phyloP scores from a whole-genome alignment of 2,329 filamentous ascomycete genomes.

The Penicillium polonicum region DNA sequence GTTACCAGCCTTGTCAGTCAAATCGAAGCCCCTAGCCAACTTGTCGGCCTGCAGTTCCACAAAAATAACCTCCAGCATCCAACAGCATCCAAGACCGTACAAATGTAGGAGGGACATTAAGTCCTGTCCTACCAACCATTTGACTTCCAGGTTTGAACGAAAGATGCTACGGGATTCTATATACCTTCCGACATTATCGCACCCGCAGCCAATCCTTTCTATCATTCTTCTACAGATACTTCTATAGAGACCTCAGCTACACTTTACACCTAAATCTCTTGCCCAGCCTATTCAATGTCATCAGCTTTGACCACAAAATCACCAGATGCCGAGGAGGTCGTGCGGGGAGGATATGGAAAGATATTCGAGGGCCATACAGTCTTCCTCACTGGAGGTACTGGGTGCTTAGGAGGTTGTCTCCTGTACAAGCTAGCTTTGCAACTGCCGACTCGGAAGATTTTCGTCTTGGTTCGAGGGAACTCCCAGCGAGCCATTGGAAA shows the following conservation, averaged over 20 bases:
- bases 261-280: no score
- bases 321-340: slow-evolving; percentile 19
- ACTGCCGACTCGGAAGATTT: slow-evolving; percentile 34
- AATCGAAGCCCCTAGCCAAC: background rate
- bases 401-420: slow-evolving; percentile 35
- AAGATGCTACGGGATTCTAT: background rate
- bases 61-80: background rate
- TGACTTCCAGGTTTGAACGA: background rate
- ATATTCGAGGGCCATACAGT: slow-evolving; percentile 29
- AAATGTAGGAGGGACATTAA: slow-evolving; percentile 4
- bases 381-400: slow-evolving; percentile 34
- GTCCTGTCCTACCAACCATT: slow-evolving; percentile 6
- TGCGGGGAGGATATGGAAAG: slow-evolving; percentile 28
- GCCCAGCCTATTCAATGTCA: slow-evolving; percentile 5
- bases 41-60: background rate
- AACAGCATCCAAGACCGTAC: background rate
- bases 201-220: background rate
- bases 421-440: slow-evolving; percentile 36
- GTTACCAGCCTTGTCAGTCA: background rate
- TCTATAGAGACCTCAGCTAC: background rate
- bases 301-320: slow-evolving; percentile 4
- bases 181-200: slow-evolving; percentile 4
- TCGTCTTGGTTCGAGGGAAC: slow-evolving; percentile 28
- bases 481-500: slow-evolving; percentile 27
- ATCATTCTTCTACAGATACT: background rate